Conservation (phyloP, 148 eudicot species). For the Euryodendron excelsum region DNA sequence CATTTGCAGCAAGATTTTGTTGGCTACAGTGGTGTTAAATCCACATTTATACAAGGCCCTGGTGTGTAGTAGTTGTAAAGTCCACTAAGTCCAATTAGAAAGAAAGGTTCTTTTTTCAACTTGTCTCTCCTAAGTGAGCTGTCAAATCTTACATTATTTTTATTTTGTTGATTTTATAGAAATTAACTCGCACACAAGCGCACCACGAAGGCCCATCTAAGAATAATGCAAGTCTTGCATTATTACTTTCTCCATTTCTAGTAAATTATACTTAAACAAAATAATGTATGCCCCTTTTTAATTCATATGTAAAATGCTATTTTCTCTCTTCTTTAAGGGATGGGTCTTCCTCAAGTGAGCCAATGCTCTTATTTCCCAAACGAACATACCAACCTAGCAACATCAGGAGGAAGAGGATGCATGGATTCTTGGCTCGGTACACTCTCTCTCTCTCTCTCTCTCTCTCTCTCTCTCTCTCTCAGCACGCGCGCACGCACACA, state of each 20-base stretch:
- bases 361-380: constrained; percentile 75
- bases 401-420: constrained; percentile 83
- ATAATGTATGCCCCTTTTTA: not conserved
- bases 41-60: not conserved
- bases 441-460: constrained; percentile 6
- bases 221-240: not conserved
- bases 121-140: not conserved
- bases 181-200: no score
- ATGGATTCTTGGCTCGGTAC: constrained; percentile 88
- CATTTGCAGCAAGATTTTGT: not conserved
- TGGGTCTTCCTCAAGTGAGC: constrained; percentile 57
- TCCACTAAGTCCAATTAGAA: not conserved
- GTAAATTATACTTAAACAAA: not conserved
- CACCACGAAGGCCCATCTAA: no score
- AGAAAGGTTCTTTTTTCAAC: not conserved
- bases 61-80: no score
- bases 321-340: constrained; percentile 36
- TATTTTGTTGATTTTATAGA: no score
- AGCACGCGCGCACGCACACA: not conserved
- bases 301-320: not conserved
- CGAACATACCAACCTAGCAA: constrained; percentile 93
- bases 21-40: not conserved
- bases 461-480: no score
- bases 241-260: not conserved
- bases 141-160: no score